Base-by-base conservation (phyloP, 768 basidiomycete species). In the Pleurotus ostreatus region DNA sequence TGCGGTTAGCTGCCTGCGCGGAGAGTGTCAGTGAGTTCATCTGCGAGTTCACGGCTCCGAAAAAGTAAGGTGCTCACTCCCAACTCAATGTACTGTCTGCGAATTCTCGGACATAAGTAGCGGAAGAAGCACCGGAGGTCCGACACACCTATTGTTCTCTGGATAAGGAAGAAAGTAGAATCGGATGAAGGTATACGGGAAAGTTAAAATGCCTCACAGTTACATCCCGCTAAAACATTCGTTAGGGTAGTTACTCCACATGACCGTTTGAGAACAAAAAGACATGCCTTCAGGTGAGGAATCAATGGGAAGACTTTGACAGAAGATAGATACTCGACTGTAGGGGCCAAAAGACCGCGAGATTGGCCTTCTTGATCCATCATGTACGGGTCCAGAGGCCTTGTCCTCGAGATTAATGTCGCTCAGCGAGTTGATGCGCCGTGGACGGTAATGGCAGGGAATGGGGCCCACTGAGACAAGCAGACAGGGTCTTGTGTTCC, bases 261-360 rank as follows among this genome's bases (percentile, higher is more conserved):
- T 53, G 16, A 12, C 39, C 16, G 2, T 40, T 18, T 16, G 51
- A 53, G 39, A 18, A 53, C 51, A 53, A 53, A 26, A 53, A 52
- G 51, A 53, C 48, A 41, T 25, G 38, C 51, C 51, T 85, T 88
- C 44, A 93, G 64, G 58, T 82, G 78, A 18, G 84, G 84, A 59
- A 93, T 89, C 22, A 92, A 76, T n/a, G 90, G 90, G 67, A 88
- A 93, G 37, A 93, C 90, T 62, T 81, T 84, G 62, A 89, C 76
- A 2, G 83, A 74, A 5, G 82, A 80, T 7, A 89, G 67, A 58
- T 74, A 71, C 49, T 84, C 86, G 45, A 77, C 74, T 1, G 81
- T 77, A 4, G 86, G 84, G 12, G 81, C 80, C 8, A 84, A 69
- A 64, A 81, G 61, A 54, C 64, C 59, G 8, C 67, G 63, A n/a